Evolutionary conservation across 2,329 filamentous ascomycete genomes (phyloP), one percentile per base, ranked within the genome.

Genomic region (Pseudocercospora crystallina): DNA sequence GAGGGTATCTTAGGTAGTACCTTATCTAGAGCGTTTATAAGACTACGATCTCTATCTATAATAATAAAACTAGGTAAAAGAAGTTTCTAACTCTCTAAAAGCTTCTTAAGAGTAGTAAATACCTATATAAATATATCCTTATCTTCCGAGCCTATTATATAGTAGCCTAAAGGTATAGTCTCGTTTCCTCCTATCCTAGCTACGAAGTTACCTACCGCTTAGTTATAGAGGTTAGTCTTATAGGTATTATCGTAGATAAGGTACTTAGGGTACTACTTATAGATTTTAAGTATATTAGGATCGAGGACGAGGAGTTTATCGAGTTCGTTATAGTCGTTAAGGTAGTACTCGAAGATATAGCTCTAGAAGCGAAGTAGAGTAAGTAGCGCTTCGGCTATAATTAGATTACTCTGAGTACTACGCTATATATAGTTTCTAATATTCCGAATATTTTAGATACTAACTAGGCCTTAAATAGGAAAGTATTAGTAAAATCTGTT

Each of bases 401-500:
- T 40, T 15, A 40, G 17, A 40, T 40, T 26, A 26, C 37, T 11
- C 12, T 40, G 13, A 13, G 13, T 15, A 17, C n/a, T 8, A 12
- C 30, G 20, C 13, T 26, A 26, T 12, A 9, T 10, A 17, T 12
- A 2, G 12, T 13, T 26, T 12, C 13, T 12, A 15, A 38, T 38
- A n/a, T n/a, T n/a, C n/a, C n/a, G n/a, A n/a, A n/a, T n/a, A n/a
- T n/a, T n/a, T n/a, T n/a, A n/a, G n/a, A n/a, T n/a, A n/a, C n/a
- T n/a, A n/a, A n/a, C n/a, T n/a, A n/a, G n/a, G n/a, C n/a, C n/a
- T n/a, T n/a, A n/a, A n/a, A n/a, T n/a, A n/a, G n/a, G n/a, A n/a
- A n/a, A n/a, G n/a, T n/a, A 38, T 40, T 40, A 26, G n/a, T 40
- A 40, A 40, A 15, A n/a, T 40, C 37, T 26, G n/a, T 40, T 15